phyloP scores from a whole-genome alignment of 169 alveolate species.

The Plasmodium gallinaceum region DNA sequence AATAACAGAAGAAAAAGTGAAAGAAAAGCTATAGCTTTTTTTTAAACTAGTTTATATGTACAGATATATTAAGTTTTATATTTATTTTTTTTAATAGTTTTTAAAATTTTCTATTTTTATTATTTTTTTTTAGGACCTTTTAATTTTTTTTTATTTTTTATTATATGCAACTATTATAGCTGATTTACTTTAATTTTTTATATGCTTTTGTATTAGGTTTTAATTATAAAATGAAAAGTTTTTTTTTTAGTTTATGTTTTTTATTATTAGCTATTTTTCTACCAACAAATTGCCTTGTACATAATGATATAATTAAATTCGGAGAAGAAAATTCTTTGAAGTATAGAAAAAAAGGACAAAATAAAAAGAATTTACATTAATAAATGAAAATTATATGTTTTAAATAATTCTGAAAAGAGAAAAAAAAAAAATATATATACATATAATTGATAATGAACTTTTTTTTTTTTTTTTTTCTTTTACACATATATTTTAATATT shows the following conservation, averaged over 20 bases:
- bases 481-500: neutral
- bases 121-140: no score
- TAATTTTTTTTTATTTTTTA: no score
- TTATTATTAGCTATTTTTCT: neutral
- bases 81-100: no score
- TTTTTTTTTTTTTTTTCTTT: constrained; percentile 2
- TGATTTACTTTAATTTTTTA: neutral
- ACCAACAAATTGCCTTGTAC: constrained; percentile 11
- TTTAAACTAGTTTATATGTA: no score
- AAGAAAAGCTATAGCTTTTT: no score
- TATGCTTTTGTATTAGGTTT: neutral
- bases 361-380: neutral
- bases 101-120: no score
- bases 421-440: neutral
- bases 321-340: constrained; percentile 46
- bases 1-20: no score
- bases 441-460: neutral
- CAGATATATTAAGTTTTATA: no score
- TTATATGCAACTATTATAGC: no score
- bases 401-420: neutral
- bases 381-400: neutral
- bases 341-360: constrained; percentile 20
- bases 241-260: constrained; percentile 4
- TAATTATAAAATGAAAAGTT: constrained; percentile 34
- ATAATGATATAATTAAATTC: constrained; percentile 31